Base-by-base conservation (phyloP, 441 rosid species). In the Gossypium gossypioides region DNA sequence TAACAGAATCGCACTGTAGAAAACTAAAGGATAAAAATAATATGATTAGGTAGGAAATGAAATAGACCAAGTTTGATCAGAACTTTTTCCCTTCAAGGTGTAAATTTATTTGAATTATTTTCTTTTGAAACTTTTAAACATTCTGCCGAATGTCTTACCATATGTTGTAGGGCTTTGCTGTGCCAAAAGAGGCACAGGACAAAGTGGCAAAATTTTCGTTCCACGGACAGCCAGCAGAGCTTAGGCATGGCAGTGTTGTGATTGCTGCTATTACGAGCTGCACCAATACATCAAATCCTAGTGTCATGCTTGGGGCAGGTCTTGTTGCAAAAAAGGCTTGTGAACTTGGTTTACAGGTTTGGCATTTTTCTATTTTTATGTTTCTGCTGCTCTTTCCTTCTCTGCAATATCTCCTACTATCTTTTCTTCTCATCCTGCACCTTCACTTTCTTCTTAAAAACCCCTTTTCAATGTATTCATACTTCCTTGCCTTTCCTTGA, bases 261-360 rank as follows among this genome's bases (percentile, higher is more conserved):
- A 96, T 96, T 84, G 98, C 99, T 75, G 99, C 99, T 72, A 96
- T 96, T 69, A 96, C 98, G 29, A 96, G 98, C 60, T 96, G 98
- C 85, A 96, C 99, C 67, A 96, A 96, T 78, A 96, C 99, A 65
- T 96, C 99, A 80, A 96, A 93, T 72, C 98, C 99, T 69, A 96
- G 96, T 48, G 98, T 96, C 79, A 96, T 96, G 99, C 97, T 93
- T 42, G 98, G 98, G 65, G 98, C 98, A 79, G 99, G 81, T 77
- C 98, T 96, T 83, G 99, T 93, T 79, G 99, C 99, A 0, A 93
- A 93, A 64, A 93, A 90, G 85, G 99, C 99, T 72, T 86, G 86
- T 73, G 98, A 93, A 82, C 96, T 87, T 77, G 99, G 99, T 71
- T 81, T 96, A 72, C 84, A 93, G 95, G 99, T 96, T 73, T 46